Evolutionary conservation across 176 grass and related monocot genomes (phyloP).

Genomic region (Triticum monococcum): DNA sequence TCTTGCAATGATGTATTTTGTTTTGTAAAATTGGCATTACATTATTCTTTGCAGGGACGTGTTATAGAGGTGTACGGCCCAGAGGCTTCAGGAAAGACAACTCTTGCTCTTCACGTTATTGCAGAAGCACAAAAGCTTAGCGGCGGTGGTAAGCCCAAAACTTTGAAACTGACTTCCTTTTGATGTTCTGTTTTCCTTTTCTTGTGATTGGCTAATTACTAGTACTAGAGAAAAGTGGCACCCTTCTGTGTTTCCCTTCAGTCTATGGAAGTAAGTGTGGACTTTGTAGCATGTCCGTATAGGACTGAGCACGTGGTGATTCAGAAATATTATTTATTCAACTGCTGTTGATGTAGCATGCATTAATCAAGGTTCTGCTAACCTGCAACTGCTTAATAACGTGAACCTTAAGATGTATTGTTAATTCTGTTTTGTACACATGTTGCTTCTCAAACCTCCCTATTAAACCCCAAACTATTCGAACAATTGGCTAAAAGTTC

Average conservation of each 20-base stretch:
- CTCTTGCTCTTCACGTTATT: constrained; percentile 94
- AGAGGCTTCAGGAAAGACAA: constrained; percentile 95
- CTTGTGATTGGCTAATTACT: background rate
- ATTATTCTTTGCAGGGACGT: constrained; percentile 66
- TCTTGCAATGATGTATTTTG: background rate
- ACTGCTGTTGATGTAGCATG: constrained; percentile 9
- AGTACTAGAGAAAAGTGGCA: background rate
- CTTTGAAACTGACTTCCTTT: background rate
- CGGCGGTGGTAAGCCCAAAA: constrained; percentile 56
- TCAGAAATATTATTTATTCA: background rate
- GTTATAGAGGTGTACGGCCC: constrained; percentile 92
- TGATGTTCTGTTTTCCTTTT: background rate
- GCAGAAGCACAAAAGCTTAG: constrained; percentile 77
- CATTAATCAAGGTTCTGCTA: background rate
- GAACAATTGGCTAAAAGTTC: background rate
- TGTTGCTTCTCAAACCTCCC: background rate
- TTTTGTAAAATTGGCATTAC: background rate
- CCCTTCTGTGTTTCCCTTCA: background rate
- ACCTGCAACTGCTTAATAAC: background rate
- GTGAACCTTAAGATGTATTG: background rate
- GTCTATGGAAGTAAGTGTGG: background rate
- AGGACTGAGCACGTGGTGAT: background rate
- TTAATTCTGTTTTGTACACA: background rate
- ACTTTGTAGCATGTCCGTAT: background rate
- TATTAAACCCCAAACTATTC: constrained; percentile 4